Evolutionary conservation across 2,329 filamentous ascomycete species (phyloP), one percentile per base, ranked within the genome.

Genomic region (Zymoseptoria tritici): DNA sequence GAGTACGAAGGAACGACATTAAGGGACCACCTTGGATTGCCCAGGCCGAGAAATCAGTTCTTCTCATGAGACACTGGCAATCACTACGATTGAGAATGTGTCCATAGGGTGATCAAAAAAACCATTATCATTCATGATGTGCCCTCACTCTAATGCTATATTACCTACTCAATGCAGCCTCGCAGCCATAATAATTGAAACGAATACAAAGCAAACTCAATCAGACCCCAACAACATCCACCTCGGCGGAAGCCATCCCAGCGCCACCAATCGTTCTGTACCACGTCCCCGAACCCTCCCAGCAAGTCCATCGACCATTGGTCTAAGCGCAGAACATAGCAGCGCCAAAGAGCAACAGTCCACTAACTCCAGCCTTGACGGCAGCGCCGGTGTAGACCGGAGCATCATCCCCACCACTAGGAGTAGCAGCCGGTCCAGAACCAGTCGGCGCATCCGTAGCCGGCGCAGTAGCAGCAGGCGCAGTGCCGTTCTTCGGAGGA

Each of bases 1-100:
- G 66, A 68, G 3, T 68, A 68, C 46, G 58, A 58, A 19, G 66
- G 66, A 7, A 61, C 58, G 4, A 68, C 66, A 20, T 53, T 68
- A 52, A 56, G 66, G 49, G 66, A 68, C 46, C 66, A 68, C 57
- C 55, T 68, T 24, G 66, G 65, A 4, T 52, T 68, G 50, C 66
- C 65, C 20, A 58, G 66, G 31, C 66, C 65, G 22, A 49, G 52
- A 13, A 67, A 68, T 62, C 58, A 60, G 24, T 68, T 68, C 56
- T 68, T 68, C 36, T 54, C 58, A n/a, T 20, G 19, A 36, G 36
- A 46, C 4, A 16, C 9, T 4, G 36, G 16, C 36, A n/a, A 4
- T 46, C 13, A 46, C 16, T n/a, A 16, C 6, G 11, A 46, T 46
- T 46, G 13, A 16, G 36, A n/a, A n/a, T 13, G 16, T 4, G 36